Base-by-base conservation (phyloP, 2,329 filamentous ascomycete genomes). In the Onygenales sp. region DNA sequence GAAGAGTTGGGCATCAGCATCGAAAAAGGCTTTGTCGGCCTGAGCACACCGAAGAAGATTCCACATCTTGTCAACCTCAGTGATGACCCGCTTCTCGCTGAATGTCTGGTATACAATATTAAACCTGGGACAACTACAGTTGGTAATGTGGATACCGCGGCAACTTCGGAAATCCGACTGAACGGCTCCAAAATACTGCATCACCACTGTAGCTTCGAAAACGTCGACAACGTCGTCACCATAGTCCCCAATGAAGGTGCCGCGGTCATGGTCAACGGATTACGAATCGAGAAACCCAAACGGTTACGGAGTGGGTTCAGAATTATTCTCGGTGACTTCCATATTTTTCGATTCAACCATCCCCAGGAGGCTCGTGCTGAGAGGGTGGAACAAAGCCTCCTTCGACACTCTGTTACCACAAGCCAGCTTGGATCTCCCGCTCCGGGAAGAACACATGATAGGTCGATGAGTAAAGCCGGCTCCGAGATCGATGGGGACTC, bases 1-100 rank as follows among this genome's bases (percentile, higher is more conserved):
- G 93, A 98, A 73, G 93, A 98, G 68, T 80, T 98, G 43, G 93
- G 93, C 59, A 97, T 98, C 71, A 97, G 91, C 70, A 98, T 98
- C 60, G 93, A 98, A 67, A 98, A 98, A 70, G 93, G 93, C 6
- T 96, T 96, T 65, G 85, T 98, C 56, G 93, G 93, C 11, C 76
- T 98, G 56, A 92, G 89, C 56, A 97, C 91, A 17, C 93, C 93
- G 0, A 98, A 98, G 75, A 96, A 96, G 73, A 98, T 97, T 88
- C 93, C 93, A 7, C 93, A 98, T 82, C 74, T 98, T 71, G 93
- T 98, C 71, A 98, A 98, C 68, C 74, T 98, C 61, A 96, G 91
- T n/a, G 88, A 93, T 66, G 88, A 93, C 65, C 93, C 93, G 7
- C 77, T 98, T 34, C 79, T 98, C 44, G 91, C 92, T 4, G 93